These are phyloP conservation scores for Pyrenophora teres DNA, from an alignment of 2,329 filamentous ascomycete genomes.

Conservation along the genomic window DNA sequence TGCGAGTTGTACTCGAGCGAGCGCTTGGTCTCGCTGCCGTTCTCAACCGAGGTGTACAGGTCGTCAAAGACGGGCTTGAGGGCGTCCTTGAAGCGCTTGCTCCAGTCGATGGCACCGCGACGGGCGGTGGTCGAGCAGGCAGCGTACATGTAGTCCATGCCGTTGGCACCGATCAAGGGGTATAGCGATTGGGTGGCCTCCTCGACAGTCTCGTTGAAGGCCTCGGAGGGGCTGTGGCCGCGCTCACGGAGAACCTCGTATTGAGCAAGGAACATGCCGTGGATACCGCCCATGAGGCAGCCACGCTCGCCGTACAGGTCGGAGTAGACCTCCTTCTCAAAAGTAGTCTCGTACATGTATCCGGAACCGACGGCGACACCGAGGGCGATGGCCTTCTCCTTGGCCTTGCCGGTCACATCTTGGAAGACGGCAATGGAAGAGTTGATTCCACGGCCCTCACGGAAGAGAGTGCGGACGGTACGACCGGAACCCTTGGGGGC, in stretches of 20 bases:
- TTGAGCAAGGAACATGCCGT: slow-evolving; percentile 99
- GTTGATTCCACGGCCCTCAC: slow-evolving; percentile 99
- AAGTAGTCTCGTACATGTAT: slow-evolving; percentile 99
- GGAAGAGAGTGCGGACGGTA: slow-evolving; percentile 98
- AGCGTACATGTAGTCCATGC: slow-evolving; percentile 99
- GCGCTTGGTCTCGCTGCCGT: slow-evolving; percentile 92
- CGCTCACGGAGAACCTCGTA: slow-evolving; percentile 99
- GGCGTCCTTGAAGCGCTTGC: slow-evolving; percentile 92
- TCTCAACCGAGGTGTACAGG: slow-evolving; percentile 90
- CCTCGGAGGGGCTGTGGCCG: slow-evolving; percentile 95
- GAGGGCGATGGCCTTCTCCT: slow-evolving; percentile 96
- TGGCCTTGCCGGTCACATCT: slow-evolving; percentile 95
- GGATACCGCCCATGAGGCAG: slow-evolving; percentile 99
- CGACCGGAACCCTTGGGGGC: slow-evolving; percentile 99
- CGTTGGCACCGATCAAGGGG: slow-evolving; percentile 94
- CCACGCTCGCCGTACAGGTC: slow-evolving; percentile 99
- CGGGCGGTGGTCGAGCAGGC: slow-evolving; percentile 98
- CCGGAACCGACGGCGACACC: slow-evolving; percentile 96
- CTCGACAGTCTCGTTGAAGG: slow-evolving; percentile 99
- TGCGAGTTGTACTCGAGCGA: slow-evolving; percentile 97
- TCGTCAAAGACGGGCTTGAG: slow-evolving; percentile 99
- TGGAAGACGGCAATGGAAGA: slow-evolving; percentile 98
- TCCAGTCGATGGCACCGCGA: slow-evolving; percentile 99
- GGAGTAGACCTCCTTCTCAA: slow-evolving; percentile 99
- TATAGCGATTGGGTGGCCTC: slow-evolving; percentile 98